Evolutionary conservation across 345 rosid genomes (phyloP).

Genomic region (Viola odorata): DNA sequence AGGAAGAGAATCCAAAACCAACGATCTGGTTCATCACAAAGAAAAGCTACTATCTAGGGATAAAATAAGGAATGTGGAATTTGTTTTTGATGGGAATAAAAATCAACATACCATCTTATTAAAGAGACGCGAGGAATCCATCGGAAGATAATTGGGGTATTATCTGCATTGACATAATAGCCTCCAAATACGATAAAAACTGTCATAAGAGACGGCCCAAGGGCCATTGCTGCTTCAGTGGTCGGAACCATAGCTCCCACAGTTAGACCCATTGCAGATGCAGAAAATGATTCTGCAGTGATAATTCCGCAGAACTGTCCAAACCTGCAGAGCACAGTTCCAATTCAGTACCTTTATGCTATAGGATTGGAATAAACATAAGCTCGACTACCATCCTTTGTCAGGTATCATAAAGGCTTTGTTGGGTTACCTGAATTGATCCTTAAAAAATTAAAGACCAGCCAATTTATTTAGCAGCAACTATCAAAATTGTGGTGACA

Average conservation of each 20-base stretch:
- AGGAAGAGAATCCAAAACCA: neutral
- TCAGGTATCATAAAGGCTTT: neutral
- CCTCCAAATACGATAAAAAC: slow-evolving; percentile 95
- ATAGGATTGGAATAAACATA: neutral
- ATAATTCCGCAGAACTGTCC: slow-evolving; percentile 90
- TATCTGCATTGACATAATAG: slow-evolving; percentile 78
- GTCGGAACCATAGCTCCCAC: slow-evolving; percentile 98
- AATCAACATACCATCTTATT: slow-evolving; percentile 63
- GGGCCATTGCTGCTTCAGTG: slow-evolving; percentile 97
- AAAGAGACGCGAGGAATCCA: slow-evolving; percentile 91
- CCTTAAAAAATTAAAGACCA: no score
- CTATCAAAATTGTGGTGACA: no score
- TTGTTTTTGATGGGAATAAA: neutral
- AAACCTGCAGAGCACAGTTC: slow-evolving; percentile 42
- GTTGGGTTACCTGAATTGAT: no score
- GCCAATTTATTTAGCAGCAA: no score
- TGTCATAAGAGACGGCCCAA: slow-evolving; percentile 98
- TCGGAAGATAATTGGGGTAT: slow-evolving; percentile 82
- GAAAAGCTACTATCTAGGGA: neutral
- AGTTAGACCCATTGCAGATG: slow-evolving; percentile 98
- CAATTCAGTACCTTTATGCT: slow-evolving; percentile 11
- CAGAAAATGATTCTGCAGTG: slow-evolving; percentile 91
- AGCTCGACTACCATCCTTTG: no score
- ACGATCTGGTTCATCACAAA: neutral
- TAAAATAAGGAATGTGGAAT: neutral